phyloP scores from a whole-genome alignment of 805 yeast species.

The fission yeast (Schizosaccharomyces pombe) region DNA sequence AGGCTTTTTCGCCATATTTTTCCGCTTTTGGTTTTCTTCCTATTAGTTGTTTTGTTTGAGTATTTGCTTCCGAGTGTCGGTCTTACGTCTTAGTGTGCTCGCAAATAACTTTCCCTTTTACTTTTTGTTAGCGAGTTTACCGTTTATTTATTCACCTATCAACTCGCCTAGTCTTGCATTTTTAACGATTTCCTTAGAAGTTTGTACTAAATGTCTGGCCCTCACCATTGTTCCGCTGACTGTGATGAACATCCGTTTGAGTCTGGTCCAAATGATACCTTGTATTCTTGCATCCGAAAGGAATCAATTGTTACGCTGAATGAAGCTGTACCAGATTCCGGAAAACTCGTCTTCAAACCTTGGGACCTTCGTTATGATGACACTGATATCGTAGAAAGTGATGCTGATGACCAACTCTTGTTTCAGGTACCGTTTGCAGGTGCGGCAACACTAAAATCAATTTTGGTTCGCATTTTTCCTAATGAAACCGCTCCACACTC shows the following conservation, averaged over 20 bases:
- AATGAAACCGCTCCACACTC: conserved; percentile 40
- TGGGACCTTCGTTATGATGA: conserved; percentile 25
- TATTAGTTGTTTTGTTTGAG: no score
- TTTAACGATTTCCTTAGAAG: not conserved
- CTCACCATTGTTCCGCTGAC: not conserved
- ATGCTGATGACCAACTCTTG: conserved; percentile 62
- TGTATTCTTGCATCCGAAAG: conserved; percentile 36
- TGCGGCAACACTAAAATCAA: conserved; percentile 46
- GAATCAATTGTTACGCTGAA: conserved; percentile 42
- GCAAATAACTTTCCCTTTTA: no score
- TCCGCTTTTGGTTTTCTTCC: no score
- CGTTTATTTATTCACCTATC: not conserved
- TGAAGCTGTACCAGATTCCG: conserved; percentile 27
- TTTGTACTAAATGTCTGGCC: not conserved
- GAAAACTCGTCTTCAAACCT: conserved; percentile 30
- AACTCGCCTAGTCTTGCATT: not conserved
- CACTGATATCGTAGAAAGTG: conserved; percentile 29
- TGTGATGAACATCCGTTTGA: not conserved
- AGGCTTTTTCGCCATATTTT: no score
- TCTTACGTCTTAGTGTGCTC: no score
- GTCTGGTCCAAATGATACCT: conserved; percentile 9
- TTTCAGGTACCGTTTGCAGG: conserved; percentile 62
- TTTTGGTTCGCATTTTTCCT: conserved; percentile 37
- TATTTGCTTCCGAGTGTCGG: no score
- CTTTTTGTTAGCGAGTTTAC: not conserved